Conservation (phyloP, 352 stramenopile species). For the Globisporangium parvum region DNA sequence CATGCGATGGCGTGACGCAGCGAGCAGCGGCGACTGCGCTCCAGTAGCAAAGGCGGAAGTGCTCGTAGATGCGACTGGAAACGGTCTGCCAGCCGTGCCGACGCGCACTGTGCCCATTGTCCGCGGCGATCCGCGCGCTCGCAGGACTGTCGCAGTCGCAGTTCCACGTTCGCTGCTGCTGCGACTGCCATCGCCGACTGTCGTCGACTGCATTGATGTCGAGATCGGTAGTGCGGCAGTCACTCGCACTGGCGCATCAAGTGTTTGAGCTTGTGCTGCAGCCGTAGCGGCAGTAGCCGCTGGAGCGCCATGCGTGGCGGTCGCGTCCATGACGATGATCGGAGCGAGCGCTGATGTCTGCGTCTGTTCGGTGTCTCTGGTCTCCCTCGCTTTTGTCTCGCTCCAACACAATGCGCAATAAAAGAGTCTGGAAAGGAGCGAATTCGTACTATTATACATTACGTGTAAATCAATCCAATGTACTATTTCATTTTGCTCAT, state of each 20-base stretch:
- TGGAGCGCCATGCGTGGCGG: not conserved
- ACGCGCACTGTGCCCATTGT: constrained; percentile 49
- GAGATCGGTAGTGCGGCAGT: not conserved
- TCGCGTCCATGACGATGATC: not conserved
- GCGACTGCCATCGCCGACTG: constrained; percentile 7
- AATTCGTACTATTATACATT: not conserved
- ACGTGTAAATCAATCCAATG: no score
- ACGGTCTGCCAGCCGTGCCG: constrained; percentile 37
- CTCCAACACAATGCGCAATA: not conserved
- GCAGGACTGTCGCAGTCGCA: constrained; percentile 12
- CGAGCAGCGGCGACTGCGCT: not conserved
- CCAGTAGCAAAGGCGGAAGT: not conserved
- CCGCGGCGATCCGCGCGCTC: constrained; percentile 23
- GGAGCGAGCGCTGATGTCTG: not conserved
- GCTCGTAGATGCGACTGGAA: constrained; percentile 11
- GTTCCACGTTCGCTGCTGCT: constrained; percentile 7
- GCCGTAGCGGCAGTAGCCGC: not conserved
- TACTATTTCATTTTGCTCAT: no score
- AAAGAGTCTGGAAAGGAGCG: not conserved
- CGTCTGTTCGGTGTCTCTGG: not conserved
- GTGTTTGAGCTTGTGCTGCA: not conserved
- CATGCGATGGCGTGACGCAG: not conserved
- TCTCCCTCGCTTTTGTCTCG: no score
- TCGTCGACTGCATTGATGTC: not conserved
- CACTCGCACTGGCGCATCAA: no score